Base-by-base conservation (phyloP, 139 green algal species). In the Chlamydomonas sphaeroides region DNA sequence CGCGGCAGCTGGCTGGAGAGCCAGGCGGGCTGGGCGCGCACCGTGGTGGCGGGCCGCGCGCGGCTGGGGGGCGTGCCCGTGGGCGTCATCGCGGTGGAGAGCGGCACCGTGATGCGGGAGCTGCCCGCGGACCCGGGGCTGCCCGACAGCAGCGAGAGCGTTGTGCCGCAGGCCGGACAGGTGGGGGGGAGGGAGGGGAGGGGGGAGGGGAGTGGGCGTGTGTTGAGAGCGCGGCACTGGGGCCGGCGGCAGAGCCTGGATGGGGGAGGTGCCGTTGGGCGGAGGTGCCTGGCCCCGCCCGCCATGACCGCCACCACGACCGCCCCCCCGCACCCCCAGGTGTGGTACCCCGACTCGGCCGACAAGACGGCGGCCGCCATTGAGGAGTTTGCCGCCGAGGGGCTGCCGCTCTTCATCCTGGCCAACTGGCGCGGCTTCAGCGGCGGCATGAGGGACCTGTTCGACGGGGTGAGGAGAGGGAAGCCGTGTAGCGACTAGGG, bases 351-450 rank as follows among this genome's bases (percentile, higher is more conserved):
- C 17, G 97, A 99, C 92, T 95, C 84, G 8, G 97, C 97, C 10
- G 83, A 93, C 74, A 99, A 99, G 92, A 99, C 97, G 20, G 97
- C 97, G 17, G 92, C 97, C 65, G 96, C 97, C 32, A 97, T 99
- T 38, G 90, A 98, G 90, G 97, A 99, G 90, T 98, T 99, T 81
- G 92, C 95, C 63, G 87, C 92, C 11, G 97, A 99, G 92, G 91
- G 93, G 18, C 93, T 99, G 86, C 97, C 97, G 23, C 91, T 99
- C 42, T 95, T 99, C 83, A 93, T 99, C 42, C 91, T 99, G 67
- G 97, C 97, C 79, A 99, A 99, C 91, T 99, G 97, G 97, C 83
- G 97, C 18, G 97, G 97, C 70, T 99, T 99, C 92, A 96, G 91
- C 20, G 97, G 97, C 33, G 97, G 97, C 17, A 95, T 98, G 90